Evolutionary conservation across 2,329 filamentous ascomycete genomes (phyloP), one percentile per base, ranked within the genome.

Genomic region (Phyllachora maydis): DNA sequence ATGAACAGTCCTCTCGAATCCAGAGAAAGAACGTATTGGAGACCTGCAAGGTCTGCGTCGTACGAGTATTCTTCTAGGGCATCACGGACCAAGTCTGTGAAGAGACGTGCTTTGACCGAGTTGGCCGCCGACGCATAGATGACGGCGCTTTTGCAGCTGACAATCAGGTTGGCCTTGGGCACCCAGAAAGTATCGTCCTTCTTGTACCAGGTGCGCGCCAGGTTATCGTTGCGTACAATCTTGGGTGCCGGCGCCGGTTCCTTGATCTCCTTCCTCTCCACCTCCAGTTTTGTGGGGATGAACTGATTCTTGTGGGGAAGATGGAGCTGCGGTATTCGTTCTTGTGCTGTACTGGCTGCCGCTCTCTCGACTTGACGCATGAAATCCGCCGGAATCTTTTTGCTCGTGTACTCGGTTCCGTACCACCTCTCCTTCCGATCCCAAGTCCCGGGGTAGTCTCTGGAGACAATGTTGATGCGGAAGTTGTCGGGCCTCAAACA

Each of bases 141-240:
- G 21, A 91, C 49, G 0, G 82, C 76, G 28, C 73, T 91, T 36
- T 72, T 67, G 33, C 90, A 59, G 35, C 72, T 79, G 32, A 92
- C 66, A 33, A 82, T 65, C 11, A 95, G 55, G 28, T 82, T 88
- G 4, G 79, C 88, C 46, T 91, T 92, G 6, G 88, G 88, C 7
- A 95, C 88, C 83, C 85, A 95, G 48, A 95, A 98, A 1, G 73
- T 82, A 37, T 98, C 88, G 38, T 98, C 88, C 50, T 95, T 95
- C 56, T 98, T 98, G 57, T 72, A 93, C 88, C 88, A 98, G 3
- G 79, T 74, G 15, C 83, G 70, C 1, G 78, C 70, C 16, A 69
- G 54, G 5, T 71, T 59, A 34, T 93, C 85, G 36, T 91, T 82
- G 34, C 83, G 71, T 31, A 98, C 73, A 13, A 98, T 57, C 30